These are phyloP conservation scores for Neurospora cerealis DNA, from an alignment of 495 filamentous ascomycete species.

Conservation along the genomic window DNA sequence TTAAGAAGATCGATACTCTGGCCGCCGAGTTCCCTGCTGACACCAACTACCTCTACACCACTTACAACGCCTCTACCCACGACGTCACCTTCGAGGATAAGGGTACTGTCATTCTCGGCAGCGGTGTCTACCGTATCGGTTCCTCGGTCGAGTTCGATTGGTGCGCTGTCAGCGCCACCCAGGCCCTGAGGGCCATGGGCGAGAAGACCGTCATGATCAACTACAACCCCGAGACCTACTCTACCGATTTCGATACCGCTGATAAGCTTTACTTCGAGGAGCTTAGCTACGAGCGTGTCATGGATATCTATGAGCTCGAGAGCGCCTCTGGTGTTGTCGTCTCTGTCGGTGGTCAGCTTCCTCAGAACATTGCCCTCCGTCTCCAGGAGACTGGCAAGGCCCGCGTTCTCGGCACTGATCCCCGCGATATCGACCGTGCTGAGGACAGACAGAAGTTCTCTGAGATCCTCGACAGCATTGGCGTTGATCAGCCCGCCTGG, in stretches of 20 bases:
- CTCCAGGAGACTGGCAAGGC: conserved; percentile 87
- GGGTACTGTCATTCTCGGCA: conserved; percentile 79
- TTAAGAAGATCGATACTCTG: conserved; percentile 97
- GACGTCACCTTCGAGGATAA: conserved; percentile 95
- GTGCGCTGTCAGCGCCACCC: conserved; percentile 92
- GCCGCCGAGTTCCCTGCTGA: conserved; percentile 97
- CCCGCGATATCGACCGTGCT: conserved; percentile 89
- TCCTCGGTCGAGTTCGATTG: conserved; percentile 98
- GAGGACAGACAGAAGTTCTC: conserved; percentile 98
- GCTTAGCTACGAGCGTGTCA: conserved; percentile 91
- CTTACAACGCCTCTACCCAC: conserved; percentile 93
- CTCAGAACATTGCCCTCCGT: conserved; percentile 91
- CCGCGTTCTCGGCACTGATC: conserved; percentile 83
- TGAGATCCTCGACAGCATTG: conserved; percentile 88
- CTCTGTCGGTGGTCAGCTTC: conserved; percentile 89
- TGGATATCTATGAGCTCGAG: conserved; percentile 98
- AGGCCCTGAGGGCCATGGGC: conserved; percentile 76
- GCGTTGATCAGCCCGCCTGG: conserved; percentile 93
- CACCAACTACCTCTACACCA: conserved; percentile 96
- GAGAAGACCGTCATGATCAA: conserved; percentile 99
- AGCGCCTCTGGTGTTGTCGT: conserved; percentile 81
- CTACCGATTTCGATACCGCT: conserved; percentile 87
- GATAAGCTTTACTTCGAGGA: conserved; percentile 97
- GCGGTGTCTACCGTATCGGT: conserved; percentile 93
- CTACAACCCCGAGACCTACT: conserved; percentile 83